phyloP scores from a whole-genome alignment of 768 basidiomycete species.

The Auriscalpium vulgare region DNA sequence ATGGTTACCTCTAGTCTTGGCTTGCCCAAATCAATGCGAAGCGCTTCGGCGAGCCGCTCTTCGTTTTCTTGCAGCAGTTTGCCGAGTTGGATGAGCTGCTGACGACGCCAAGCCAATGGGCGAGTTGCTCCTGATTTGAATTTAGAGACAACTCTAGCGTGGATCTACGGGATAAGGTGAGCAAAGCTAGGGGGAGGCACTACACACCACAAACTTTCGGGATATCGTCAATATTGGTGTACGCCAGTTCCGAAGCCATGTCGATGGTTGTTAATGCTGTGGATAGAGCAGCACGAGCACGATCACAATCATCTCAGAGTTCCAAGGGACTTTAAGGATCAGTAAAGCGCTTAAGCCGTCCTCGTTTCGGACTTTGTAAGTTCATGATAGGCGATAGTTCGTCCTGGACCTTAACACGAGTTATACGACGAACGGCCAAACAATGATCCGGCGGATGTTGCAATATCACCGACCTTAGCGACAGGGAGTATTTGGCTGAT shows the following conservation, averaged over 20 bases:
- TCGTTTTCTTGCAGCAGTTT: slow-evolving; percentile 20
- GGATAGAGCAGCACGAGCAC: no score
- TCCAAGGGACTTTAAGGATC: no score
- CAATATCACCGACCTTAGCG: no score
- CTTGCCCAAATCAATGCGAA: slow-evolving; percentile 17
- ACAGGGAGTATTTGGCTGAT: no score
- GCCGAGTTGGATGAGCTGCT: slow-evolving; percentile 20
- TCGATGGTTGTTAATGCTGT: not conserved
- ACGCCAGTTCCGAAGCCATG: not conserved
- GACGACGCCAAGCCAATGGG: slow-evolving; percentile 19
- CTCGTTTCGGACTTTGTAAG: no score
- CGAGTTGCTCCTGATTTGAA: slow-evolving; percentile 18
- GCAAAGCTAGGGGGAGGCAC: not conserved
- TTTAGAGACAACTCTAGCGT: slow-evolving; percentile 9
- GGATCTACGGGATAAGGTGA: slow-evolving; percentile 4
- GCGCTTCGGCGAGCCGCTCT: slow-evolving; percentile 14
- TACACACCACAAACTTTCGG: not conserved
- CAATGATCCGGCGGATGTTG: no score
- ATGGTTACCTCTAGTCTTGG: slow-evolving; percentile 15
- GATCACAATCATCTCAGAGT: no score
- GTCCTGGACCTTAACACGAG: no score
- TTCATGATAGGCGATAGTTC: no score
- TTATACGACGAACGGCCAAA: no score
- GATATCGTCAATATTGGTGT: slow-evolving; percentile 2
- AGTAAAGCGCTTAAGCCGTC: no score